These are phyloP conservation scores for Cyclotella distinguenda DNA, from an alignment of 108 stramenopile species.

Conservation along the genomic window DNA sequence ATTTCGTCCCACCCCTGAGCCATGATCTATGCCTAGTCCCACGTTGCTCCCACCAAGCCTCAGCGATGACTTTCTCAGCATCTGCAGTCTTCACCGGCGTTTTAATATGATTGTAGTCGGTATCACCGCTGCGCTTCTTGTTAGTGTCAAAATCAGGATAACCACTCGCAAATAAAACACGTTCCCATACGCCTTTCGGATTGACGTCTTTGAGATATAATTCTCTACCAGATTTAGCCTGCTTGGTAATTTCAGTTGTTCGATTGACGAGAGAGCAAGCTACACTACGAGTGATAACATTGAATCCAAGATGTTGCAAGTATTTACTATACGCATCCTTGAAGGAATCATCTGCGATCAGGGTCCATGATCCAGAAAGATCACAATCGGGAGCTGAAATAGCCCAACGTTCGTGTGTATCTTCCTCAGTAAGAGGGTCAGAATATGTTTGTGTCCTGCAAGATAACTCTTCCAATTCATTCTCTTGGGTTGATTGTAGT, in stretches of 20 bases:
- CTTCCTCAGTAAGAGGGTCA: slow-evolving; percentile 23
- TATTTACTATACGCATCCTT: slow-evolving; percentile 38
- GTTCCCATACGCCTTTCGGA: slow-evolving; percentile 45
- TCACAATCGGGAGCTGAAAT: slow-evolving; percentile 35
- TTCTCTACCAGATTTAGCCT: slow-evolving; percentile 28
- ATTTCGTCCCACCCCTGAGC: slow-evolving; percentile 39
- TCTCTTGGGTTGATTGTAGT: too few species aligned
- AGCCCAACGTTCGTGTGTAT: slow-evolving; percentile 45
- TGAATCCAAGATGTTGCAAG: slow-evolving; percentile 37
- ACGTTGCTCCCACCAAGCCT: slow-evolving; percentile 50
- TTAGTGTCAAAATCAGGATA: slow-evolving; percentile 45
- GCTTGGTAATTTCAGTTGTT: slow-evolving; percentile 39
- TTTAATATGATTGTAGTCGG: slow-evolving; percentile 29
- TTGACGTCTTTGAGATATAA: slow-evolving; percentile 42
- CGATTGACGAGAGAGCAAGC: slow-evolving; percentile 44
- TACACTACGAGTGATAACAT: slow-evolving; percentile 37
- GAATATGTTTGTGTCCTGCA: not conserved
- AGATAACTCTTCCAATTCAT: too few species aligned
- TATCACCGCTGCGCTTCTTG: not conserved
- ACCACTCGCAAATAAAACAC: slow-evolving; percentile 23
- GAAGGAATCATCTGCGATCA: slow-evolving; percentile 44
- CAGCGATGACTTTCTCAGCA: slow-evolving; percentile 38
- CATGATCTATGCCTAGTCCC: slow-evolving; percentile 40
- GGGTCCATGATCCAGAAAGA: slow-evolving; percentile 45
- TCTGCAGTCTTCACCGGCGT: slow-evolving; percentile 43